phyloP scores from a whole-genome alignment of 2,329 filamentous ascomycete genomes.

The Colletotrichum aenigma region DNA sequence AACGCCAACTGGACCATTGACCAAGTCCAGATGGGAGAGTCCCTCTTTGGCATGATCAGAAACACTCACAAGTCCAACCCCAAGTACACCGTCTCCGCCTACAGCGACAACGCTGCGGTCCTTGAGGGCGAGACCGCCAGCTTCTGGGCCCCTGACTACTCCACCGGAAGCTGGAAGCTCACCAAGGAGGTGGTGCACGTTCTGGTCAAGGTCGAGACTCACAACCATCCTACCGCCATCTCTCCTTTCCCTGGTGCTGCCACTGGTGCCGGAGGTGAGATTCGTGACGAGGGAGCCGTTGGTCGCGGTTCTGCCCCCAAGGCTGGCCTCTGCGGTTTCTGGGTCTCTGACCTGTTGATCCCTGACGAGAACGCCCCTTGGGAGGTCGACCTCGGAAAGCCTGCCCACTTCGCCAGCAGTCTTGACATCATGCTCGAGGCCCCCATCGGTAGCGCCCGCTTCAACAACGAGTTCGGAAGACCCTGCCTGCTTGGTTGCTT shows the following conservation, averaged over 20 bases:
- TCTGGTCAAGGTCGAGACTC: slow-evolving; percentile 94
- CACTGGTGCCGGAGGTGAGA: slow-evolving; percentile 94
- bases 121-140: slow-evolving; percentile 73
- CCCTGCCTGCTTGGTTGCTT: slow-evolving; percentile 91
- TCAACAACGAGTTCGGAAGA: slow-evolving; percentile 97
- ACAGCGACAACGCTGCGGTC: slow-evolving; percentile 98
- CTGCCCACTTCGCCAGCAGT: slow-evolving; percentile 89
- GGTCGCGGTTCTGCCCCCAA: slow-evolving; percentile 92
- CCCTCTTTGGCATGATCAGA: slow-evolving; percentile 93
- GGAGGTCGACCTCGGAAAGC: slow-evolving; percentile 90
- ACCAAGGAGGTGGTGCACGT: slow-evolving; percentile 87
- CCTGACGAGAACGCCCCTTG: slow-evolving; percentile 83
- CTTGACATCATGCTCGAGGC: slow-evolving; percentile 98
- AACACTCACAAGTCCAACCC: slow-evolving; percentile 89
- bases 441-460: slow-evolving; percentile 90
- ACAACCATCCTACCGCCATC: slow-evolving; percentile 96
- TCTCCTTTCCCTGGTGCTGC: slow-evolving; percentile 92
- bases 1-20: slow-evolving; percentile 97
- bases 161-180: slow-evolving; percentile 86
- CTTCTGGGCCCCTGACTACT: slow-evolving; percentile 85
- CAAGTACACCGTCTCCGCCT: slow-evolving; percentile 87
- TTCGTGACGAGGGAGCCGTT: slow-evolving; percentile 93
- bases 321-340: slow-evolving; percentile 90
- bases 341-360: slow-evolving; percentile 91
- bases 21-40: slow-evolving; percentile 77